Percentiles rank a stretch among this genome's conserved stretches.
phyloP scores from a whole-genome alignment of 495 filamentous ascomycete species.

The Neurospora sp. region DNA sequence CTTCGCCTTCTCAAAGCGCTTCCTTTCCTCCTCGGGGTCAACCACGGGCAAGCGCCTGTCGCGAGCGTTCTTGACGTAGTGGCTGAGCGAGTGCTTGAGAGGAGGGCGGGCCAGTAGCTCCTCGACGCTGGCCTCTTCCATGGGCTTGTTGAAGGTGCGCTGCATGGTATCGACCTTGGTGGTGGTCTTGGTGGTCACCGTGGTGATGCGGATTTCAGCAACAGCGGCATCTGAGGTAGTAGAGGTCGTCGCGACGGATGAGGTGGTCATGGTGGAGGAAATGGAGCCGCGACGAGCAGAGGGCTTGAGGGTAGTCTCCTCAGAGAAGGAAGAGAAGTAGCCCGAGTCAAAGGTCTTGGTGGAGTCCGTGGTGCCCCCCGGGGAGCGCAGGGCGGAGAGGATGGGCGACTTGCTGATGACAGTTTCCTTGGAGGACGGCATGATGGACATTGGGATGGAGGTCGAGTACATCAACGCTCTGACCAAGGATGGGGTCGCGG shows the following conservation, averaged over 20 bases:
- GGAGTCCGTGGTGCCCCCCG: not conserved
- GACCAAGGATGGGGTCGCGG: not conserved
- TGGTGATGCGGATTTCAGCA: not conserved
- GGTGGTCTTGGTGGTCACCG: slow-evolving; percentile 5
- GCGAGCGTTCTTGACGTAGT: slow-evolving; percentile 29
- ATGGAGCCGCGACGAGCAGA: slow-evolving; percentile 6
- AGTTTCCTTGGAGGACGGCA: not conserved
- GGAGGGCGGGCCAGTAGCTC: slow-evolving; percentile 31
- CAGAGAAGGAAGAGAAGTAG: slow-evolving; percentile 5
- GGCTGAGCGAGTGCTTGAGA: slow-evolving; percentile 23
- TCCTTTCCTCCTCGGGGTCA: slow-evolving; percentile 17
- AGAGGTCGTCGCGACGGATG: slow-evolving; percentile 7
- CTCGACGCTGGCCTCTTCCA: slow-evolving; percentile 25
- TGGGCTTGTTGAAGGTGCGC: slow-evolving; percentile 18
- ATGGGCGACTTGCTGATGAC: not conserved
- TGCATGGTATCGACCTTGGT: slow-evolving; percentile 14
- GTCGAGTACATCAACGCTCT: not conserved
- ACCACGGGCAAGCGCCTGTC: not conserved
- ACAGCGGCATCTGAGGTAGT: slow-evolving; percentile 5
- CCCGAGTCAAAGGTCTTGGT: not conserved
- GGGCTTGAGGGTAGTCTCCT: not conserved
- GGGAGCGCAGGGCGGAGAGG: not conserved
- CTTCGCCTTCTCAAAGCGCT: slow-evolving; percentile 27
- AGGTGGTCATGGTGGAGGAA: slow-evolving; percentile 6
- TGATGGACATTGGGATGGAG: not conserved